Evolutionary conservation across 2,329 filamentous ascomycete species (phyloP), one percentile per base, ranked within the genome.

Genomic region (Moelleriella libera): DNA sequence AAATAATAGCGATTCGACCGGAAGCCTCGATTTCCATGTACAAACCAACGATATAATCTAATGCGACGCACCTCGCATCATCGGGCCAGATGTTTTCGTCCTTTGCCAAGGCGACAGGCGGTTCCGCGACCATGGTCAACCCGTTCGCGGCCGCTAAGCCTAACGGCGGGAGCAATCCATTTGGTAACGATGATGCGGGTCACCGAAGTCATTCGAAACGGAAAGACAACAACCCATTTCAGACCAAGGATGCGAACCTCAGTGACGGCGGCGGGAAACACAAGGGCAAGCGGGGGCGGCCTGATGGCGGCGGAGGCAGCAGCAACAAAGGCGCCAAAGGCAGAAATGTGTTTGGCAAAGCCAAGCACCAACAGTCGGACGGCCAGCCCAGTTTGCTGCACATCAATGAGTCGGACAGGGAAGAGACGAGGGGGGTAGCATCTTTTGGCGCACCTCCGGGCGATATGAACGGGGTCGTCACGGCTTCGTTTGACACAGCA

Each of bases 41-140:
- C 56, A 57, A 58, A 57, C 57, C 51, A 45, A 57, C 50, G 52
- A 48, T 51, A 49, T 54, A 55, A 62, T 58, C 66, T 63, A 61
- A 57, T 62, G 65, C 63, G 62, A 66, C 63, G 54, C 52, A 51
- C 50, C 63, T 65, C 65, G 65, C 64, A 63, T 63, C 63, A 61
- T 64, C 63, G 55, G 59, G 53, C 56, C 57, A 60, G 56, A 67
- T 67, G 64, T 62, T 63, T 58, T 62, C 64, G 49, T 53, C 61
- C 47, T 60, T 65, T 50, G 57, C 59, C 53, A 60, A 62, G 54
- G 57, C 61, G 55, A 60, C 62, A 60, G 55, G 58, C 53, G 58
- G 56, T 54, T 55, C 59, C 53, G 58, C 63, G 57, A 55, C 61
- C 49, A 58, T 57, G 48, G 54, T 56, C 50, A 67, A 64, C 51